Evolutionary conservation across 805 yeast species (phyloP).

Genomic region (Candida peoriensis): DNA sequence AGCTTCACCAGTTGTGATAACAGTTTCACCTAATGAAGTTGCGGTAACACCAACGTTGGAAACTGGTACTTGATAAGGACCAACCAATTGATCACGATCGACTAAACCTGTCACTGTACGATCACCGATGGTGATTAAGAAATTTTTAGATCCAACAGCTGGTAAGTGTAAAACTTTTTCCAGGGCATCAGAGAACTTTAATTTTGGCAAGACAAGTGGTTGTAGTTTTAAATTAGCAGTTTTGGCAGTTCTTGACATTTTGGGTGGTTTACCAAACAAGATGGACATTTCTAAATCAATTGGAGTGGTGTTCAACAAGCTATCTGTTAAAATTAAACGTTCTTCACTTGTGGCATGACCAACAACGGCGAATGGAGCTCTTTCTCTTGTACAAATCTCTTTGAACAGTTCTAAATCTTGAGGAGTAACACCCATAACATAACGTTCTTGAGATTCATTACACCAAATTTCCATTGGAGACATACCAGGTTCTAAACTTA

Average conservation of each 20-base stretch:
- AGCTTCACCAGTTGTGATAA: slow-evolving; percentile 88
- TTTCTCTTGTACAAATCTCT: slow-evolving; percentile 85
- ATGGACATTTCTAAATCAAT: slow-evolving; percentile 95
- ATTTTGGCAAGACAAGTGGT: slow-evolving; percentile 30
- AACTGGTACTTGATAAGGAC: slow-evolving; percentile 99
- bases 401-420: slow-evolving; percentile 68
- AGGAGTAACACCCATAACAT: slow-evolving; percentile 87
- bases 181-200: slow-evolving; percentile 58
- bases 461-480: slow-evolving; percentile 99
- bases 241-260: slow-evolving; percentile 73
- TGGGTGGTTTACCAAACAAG: slow-evolving; percentile 95
- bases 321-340: slow-evolving; percentile 76
- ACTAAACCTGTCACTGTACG: slow-evolving; percentile 95
- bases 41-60: slow-evolving; percentile 97
- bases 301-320: slow-evolving; percentile 73
- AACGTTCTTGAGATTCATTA: slow-evolving; percentile 98
- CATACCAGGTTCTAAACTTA: slow-evolving; percentile 94
- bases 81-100: slow-evolving; percentile 97
- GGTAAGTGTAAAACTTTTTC: slow-evolving; percentile 84
- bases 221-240: slow-evolving; percentile 54
- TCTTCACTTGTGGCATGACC: slow-evolving; percentile 90
- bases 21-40: slow-evolving; percentile 74
- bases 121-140: slow-evolving; percentile 96
- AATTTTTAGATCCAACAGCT: slow-evolving; percentile 90
- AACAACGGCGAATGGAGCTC: slow-evolving; percentile 94